Conservation (phyloP, 2,329 filamentous ascomycete species). For the Colletotrichum orchidophilum region DNA sequence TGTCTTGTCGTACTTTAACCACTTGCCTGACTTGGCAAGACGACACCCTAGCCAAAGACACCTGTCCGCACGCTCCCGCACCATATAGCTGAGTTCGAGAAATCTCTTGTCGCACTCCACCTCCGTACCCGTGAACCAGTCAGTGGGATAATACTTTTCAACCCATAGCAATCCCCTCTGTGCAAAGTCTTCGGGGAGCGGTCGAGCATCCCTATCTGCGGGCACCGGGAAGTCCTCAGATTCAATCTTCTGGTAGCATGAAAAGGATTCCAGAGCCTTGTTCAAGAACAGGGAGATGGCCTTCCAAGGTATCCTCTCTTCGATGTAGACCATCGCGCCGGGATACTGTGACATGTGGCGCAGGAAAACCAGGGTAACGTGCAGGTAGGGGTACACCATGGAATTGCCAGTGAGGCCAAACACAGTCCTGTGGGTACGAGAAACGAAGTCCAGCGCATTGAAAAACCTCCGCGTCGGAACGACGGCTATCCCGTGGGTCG, state of each 20-base stretch:
- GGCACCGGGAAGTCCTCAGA: conserved; percentile 57
- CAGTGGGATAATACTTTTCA: conserved; percentile 64
- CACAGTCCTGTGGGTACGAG: conserved; percentile 55
- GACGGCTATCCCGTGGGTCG: background rate
- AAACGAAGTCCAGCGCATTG: conserved; percentile 51
- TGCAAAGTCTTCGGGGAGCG: conserved; percentile 75
- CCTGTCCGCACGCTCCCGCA: conserved; percentile 64
- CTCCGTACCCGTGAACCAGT: conserved; percentile 67
- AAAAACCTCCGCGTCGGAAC: background rate
- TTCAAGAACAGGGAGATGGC: conserved; percentile 52
- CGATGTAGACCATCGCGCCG: conserved; percentile 54
- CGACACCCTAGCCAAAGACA: conserved; percentile 66
- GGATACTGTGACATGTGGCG: conserved; percentile 52
- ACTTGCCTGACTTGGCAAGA: conserved; percentile 53
- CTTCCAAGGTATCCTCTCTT: conserved; percentile 62
- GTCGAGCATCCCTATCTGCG: conserved; percentile 55
- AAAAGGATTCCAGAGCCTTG: conserved; percentile 39
- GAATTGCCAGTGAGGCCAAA: conserved; percentile 63
- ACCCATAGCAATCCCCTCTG: conserved; percentile 71
- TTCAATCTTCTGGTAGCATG: conserved; percentile 31
- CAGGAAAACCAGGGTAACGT: conserved; percentile 70
- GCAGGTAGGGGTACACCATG: conserved; percentile 70
- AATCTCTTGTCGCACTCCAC: conserved; percentile 75
- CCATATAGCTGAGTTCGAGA: conserved; percentile 69
- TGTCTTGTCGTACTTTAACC: conserved; percentile 55